A percentile compares a stretch with the other conserved stretches of the same genome.
Evolutionary conservation across 805 yeast species (phyloP).

Genomic region (Yamadazyma laniorum): DNA sequence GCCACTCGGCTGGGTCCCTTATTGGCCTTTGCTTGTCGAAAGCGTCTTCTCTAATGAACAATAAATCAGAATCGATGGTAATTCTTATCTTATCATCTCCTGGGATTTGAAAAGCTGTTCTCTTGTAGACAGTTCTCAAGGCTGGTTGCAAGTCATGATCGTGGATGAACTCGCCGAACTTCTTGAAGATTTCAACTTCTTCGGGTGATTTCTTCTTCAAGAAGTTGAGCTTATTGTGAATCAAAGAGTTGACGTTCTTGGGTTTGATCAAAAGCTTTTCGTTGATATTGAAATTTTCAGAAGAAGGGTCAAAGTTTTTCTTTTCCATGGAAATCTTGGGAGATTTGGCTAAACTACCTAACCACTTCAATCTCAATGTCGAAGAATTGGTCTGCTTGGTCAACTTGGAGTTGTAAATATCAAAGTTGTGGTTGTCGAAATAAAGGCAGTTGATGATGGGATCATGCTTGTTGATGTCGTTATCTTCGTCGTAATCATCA

Average conservation of each 20-base stretch:
- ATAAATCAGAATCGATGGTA: constrained; percentile 83
- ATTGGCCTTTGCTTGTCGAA: constrained; percentile 84
- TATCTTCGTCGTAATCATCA: constrained; percentile 50
- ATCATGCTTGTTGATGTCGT: constrained; percentile 27
- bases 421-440: constrained; percentile 81
- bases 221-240: constrained; percentile 48
- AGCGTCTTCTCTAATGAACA: constrained; percentile 86
- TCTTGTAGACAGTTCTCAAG: constrained; percentile 78
- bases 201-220: constrained; percentile 55
- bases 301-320: constrained; percentile 60
- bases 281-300: constrained; percentile 55
- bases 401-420: constrained; percentile 80
- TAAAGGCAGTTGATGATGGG: constrained; percentile 85
- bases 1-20: constrained; percentile 89
- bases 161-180: constrained; percentile 54
- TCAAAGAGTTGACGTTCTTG: constrained; percentile 74
- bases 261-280: constrained; percentile 71
- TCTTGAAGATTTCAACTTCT: constrained; percentile 49
- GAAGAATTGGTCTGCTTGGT: constrained; percentile 68
- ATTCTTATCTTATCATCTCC: constrained; percentile 93
- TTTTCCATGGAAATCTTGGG: constrained; percentile 82
- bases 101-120: constrained; percentile 97
- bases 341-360: constrained; percentile 73
- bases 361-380: constrained; percentile 85
- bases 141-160: constrained; percentile 77